A percentile compares a stretch with the other conserved stretches of the same genome.
These are phyloP conservation scores for Jackrogersella multiformis DNA, from an alignment of 495 filamentous ascomycete genomes.

Conservation along the genomic window DNA sequence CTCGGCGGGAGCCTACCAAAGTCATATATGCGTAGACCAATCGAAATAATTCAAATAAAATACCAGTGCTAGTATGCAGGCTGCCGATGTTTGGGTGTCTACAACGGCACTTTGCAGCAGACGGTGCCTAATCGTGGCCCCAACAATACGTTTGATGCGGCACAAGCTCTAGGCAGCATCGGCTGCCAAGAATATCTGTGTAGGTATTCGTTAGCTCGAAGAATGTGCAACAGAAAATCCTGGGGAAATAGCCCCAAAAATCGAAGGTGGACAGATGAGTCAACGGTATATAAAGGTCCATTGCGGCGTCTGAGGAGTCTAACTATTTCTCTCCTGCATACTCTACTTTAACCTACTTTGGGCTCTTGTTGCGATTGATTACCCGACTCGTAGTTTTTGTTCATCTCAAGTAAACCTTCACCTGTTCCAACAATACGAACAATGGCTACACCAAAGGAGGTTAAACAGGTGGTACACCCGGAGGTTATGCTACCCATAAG, in stretches of 20 bases:
- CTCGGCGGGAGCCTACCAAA: too few relatives aligned
- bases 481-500: conserved; percentile 2
- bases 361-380: too few relatives aligned
- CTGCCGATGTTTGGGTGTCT: background rate
- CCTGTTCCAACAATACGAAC: background rate
- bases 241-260: conserved; percentile 10
- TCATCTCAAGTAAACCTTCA: background rate
- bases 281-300: conserved; percentile 13
- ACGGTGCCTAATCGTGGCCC: conserved; percentile 20
- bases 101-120: conserved; percentile 15
- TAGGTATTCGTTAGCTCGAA: background rate
- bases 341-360: background rate
- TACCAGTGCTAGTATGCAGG: too few relatives aligned
- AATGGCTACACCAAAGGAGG: conserved; percentile 8
- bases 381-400: background rate
- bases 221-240: too few relatives aligned
- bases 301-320: background rate
- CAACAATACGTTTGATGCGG: conserved; percentile 5
- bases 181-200: conserved; percentile 16
- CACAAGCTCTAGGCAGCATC: conserved; percentile 19
- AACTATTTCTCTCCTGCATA: background rate
- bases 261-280: background rate
- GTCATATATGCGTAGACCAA: too few relatives aligned
- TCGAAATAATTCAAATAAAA: background rate
- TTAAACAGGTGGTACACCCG: background rate